Evolutionary conservation across 352 stramenopile genomes (phyloP).

Genomic region (Phytophthora meadii): DNA sequence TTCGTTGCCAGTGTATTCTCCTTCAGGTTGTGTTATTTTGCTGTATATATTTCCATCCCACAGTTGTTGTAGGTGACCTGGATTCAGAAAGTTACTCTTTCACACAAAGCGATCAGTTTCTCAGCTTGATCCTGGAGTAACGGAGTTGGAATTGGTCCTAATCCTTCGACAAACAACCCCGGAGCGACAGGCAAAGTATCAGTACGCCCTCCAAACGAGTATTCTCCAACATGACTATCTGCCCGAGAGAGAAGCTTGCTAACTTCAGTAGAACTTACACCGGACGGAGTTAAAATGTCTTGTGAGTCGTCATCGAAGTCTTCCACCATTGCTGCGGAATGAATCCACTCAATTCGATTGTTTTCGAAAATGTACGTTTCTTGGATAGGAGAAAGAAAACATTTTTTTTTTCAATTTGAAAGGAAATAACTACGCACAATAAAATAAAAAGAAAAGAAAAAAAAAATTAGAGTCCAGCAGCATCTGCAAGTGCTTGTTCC

Average conservation of each 20-base stretch:
- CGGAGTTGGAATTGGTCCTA: constrained; percentile 16
- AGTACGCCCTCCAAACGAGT: not conserved
- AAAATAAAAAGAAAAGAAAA: no score
- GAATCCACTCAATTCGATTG: no score
- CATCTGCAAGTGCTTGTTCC: no score
- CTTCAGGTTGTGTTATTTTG: not conserved
- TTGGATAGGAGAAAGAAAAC: no score
- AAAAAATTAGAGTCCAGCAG: no score
- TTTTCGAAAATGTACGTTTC: no score
- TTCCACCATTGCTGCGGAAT: not conserved
- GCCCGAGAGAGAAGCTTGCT: no score
- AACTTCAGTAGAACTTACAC: no score
- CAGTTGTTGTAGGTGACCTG: not conserved
- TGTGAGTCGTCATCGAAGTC: constrained; percentile 1
- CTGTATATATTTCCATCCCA: not conserved
- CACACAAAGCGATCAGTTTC: constrained; percentile 8
- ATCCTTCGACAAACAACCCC: constrained; percentile 15
- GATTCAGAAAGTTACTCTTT: constrained; percentile 12
- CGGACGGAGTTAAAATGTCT: no score
- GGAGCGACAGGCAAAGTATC: constrained; percentile 5
- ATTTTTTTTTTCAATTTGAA: no score
- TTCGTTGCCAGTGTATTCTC: constrained; percentile 6
- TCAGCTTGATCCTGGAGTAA: constrained; percentile 13
- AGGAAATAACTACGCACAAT: no score
- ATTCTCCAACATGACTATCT: no score